Evolutionary conservation across 345 rosid genomes (phyloP), one percentile per base, ranked within the genome.

Genomic region (thale cress (Arabidopsis thaliana)): DNA sequence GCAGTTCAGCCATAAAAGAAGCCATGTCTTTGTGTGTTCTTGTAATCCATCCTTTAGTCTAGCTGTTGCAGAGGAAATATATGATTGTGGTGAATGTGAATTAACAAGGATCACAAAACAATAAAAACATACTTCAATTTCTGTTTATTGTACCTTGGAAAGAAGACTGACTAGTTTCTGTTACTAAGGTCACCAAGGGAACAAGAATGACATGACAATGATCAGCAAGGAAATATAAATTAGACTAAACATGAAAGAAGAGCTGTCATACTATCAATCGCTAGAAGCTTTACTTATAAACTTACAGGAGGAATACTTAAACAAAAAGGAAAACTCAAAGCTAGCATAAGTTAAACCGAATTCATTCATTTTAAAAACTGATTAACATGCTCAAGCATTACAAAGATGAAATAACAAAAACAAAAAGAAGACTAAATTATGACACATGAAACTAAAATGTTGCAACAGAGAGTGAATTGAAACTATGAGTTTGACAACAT

Each of bases 1-100:
- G 90, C 90, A 83, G 94, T 95, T 97, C 99, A 95, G 34, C 97
- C 99, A 75, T 90, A 85, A 74, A 95, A 93, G 81, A 90, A 92
- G 14, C 99, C 99, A 7, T 74, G 75, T 74, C 64, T 79, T 77
- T 84, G 71, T 5, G 36, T 76, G 87, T 63, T 81, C 82, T n/a
- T 53, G 49, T 60, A 59, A 55, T 50, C 13, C 80, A 76, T 64
- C 81, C 72, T 65, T 82, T 42, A 65, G 36, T 42, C 76, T 85
- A 34, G 7, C 93, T 89, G 82, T 81, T 80, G 30, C 25, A 51
- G 32, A 75, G 22, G 38, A 48, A 56, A 32, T 22, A 20, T 38
- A 67, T 44, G 61, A 30, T 22, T 44, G 44, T 52, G 16, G 64
- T 42, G 12, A 55, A 42, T 56, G 30, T 16, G 58, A 44, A 2